Conservation (phyloP, 768 basidiomycete genomes). For the Pleurotus giganteus region DNA sequence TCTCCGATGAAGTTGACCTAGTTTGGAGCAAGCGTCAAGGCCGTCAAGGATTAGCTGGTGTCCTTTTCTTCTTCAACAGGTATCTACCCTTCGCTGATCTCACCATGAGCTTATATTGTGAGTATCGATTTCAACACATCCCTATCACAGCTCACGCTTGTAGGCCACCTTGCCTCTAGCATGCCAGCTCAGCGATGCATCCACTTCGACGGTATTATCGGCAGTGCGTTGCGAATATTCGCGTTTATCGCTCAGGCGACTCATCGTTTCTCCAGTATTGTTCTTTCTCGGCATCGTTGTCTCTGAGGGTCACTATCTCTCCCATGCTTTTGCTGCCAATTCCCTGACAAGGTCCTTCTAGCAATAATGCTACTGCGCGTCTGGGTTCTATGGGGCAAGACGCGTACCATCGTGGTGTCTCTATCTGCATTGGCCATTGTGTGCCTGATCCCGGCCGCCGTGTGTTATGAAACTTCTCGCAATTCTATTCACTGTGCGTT, state of each 20-base stretch:
- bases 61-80: not conserved
- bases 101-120: not conserved
- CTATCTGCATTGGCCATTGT: not conserved
- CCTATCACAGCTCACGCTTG: no score
- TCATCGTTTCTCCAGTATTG: not conserved
- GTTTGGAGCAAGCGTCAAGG: not conserved
- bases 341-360: not conserved
- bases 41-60: not conserved
- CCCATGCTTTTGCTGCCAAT: no score
- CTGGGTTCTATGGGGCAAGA: not conserved
- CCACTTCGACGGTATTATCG: no score
- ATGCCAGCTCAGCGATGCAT: no score
- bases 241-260: not conserved
- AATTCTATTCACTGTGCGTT: not conserved
- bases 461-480: not conserved
- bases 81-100: not conserved
- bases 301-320: not conserved
- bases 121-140: not conserved
- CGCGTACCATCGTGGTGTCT: not conserved
- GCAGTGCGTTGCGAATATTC: no score
- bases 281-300: no score
- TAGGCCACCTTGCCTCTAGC: no score
- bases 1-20: not conserved
- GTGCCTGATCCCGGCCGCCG: not conserved
- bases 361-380: not conserved